These are phyloP conservation scores for Fusarium praegraminearum DNA, from an alignment of 2,329 filamentous ascomycete species.

Conservation along the genomic window DNA sequence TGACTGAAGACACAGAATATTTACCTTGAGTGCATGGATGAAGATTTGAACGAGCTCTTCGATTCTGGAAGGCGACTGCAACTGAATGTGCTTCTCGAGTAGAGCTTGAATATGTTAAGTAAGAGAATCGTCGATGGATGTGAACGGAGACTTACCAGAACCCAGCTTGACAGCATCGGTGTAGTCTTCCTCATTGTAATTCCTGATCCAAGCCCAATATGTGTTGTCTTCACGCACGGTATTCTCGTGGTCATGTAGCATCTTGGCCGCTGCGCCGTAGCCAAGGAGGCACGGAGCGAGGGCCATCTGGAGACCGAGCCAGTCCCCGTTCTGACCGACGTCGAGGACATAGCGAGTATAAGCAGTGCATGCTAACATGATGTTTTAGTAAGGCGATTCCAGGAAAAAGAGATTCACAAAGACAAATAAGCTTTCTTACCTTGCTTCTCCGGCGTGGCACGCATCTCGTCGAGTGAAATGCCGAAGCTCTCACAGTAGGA, in stretches of 20 bases:
- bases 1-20: background rate
- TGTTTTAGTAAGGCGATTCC: conserved; percentile 1
- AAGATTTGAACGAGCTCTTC: conserved; percentile 89
- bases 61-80: conserved; percentile 79
- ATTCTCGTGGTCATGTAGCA: conserved; percentile 73
- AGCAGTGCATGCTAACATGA: conserved; percentile 74
- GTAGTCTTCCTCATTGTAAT: conserved; percentile 87
- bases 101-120: conserved; percentile 63
- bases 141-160: conserved; percentile 65
- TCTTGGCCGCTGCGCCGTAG: conserved; percentile 82
- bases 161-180: conserved; percentile 76
- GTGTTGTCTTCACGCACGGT: conserved; percentile 73
- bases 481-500: conserved; percentile 86
- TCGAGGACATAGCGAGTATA: conserved; percentile 91
- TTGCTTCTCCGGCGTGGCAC: conserved; percentile 78
- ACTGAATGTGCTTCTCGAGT: conserved; percentile 79
- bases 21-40: conserved; percentile 85
- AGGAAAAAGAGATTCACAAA: background rate
- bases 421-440: conserved; percentile 58
- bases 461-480: conserved; percentile 78
- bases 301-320: conserved; percentile 85
- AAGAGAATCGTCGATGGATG: background rate
- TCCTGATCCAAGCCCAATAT: conserved; percentile 93
- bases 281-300: conserved; percentile 91
- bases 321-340: conserved; percentile 87